Percentiles rank a stretch among this genome's conserved stretches.
Conservation (phyloP, 1,284 basidiomycete species). For the Ustilago vetiveriae region DNA sequence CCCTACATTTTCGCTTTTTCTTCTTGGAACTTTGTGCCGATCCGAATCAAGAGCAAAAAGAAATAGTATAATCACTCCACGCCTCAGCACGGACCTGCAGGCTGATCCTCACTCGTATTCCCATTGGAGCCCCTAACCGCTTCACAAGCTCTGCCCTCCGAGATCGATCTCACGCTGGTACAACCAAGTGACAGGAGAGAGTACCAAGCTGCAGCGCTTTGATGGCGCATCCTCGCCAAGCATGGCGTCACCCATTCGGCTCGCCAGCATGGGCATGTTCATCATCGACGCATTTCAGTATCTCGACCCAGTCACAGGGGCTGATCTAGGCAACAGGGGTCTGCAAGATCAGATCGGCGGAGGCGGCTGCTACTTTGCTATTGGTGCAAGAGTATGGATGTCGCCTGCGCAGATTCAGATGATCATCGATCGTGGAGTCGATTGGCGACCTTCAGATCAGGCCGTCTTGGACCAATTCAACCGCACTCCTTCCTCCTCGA, state of each 20-base stretch:
- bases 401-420: conserved; percentile 68
- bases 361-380: conserved; percentile 75
- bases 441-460: conserved; percentile 77
- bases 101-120: neutral
- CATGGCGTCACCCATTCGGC: conserved; percentile 11
- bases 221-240: neutral
- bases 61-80: no score
- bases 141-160: no score
- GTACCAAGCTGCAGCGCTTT: no score
- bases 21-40: no score
- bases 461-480: conserved; percentile 75
- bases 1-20: no score
- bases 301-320: conserved; percentile 17
- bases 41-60: no score
- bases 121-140: neutral
- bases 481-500: neutral
- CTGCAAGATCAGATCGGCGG: conserved; percentile 79
- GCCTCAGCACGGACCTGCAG: conserved; percentile 2
- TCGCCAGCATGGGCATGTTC: conserved; percentile 55
- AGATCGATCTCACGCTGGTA: no score
- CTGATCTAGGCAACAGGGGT: conserved; percentile 36
- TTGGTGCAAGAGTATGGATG: conserved; percentile 82
- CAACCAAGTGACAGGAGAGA: no score
- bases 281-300: conserved; percentile 54
- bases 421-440: conserved; percentile 82